These are phyloP conservation scores for Phytophthora megakarya DNA, from an alignment of 352 stramenopile genomes.

Conservation along the genomic window DNA sequence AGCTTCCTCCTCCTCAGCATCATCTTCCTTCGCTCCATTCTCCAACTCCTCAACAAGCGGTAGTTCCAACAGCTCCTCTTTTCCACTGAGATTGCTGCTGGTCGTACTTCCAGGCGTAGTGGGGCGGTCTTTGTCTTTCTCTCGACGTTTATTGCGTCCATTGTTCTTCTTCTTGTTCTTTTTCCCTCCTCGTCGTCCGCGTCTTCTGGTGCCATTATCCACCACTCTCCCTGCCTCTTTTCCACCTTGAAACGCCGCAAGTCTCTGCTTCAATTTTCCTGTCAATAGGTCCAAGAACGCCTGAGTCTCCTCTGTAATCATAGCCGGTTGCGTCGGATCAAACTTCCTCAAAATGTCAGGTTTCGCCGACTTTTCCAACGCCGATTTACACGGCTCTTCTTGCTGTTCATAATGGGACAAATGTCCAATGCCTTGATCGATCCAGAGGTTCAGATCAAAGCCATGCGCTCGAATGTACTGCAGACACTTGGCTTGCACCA, in stretches of 20 bases:
- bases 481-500: slow-evolving; percentile 74
- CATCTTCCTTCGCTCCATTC: slow-evolving; percentile 20
- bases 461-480: slow-evolving; percentile 78
- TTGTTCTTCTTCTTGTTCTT: slow-evolving; percentile 46
- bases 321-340: slow-evolving; percentile 32
- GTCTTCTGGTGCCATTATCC: slow-evolving; percentile 27
- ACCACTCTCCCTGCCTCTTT: slow-evolving; percentile 1
- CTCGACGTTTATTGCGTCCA: slow-evolving; percentile 24
- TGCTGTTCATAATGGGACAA: slow-evolving; percentile 69
- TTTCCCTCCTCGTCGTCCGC: slow-evolving; percentile 34
- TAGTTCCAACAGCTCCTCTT: slow-evolving; percentile 25
- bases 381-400: slow-evolving; percentile 29
- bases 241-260: slow-evolving; percentile 31
- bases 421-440: slow-evolving; percentile 74
- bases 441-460: slow-evolving; percentile 81
- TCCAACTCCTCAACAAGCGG: slow-evolving; percentile 13
- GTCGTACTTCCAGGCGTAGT: slow-evolving; percentile 21
- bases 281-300: slow-evolving; percentile 45
- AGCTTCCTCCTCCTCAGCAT: slow-evolving; percentile 25
- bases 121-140: slow-evolving; percentile 7
- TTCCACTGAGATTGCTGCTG: slow-evolving; percentile 16
- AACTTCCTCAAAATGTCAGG: slow-evolving; percentile 49
- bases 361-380: slow-evolving; percentile 33
- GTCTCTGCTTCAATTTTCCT: slow-evolving; percentile 30
- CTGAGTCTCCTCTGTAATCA: slow-evolving; percentile 51